Evolutionary conservation across 2,329 filamentous ascomycete species (phyloP).

Genomic region (Rutstroemia sp.): DNA sequence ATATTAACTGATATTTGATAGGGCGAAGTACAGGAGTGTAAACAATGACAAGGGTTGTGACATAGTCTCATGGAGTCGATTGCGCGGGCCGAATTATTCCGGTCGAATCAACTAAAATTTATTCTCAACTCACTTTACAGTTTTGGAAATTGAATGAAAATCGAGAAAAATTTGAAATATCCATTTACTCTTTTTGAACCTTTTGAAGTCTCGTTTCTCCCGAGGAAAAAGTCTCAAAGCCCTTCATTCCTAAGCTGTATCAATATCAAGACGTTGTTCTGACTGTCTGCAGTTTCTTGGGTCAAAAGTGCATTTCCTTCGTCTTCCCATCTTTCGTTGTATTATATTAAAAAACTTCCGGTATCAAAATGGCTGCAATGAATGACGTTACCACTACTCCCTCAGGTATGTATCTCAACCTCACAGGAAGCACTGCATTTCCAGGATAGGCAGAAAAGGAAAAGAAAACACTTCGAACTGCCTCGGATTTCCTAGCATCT

Average conservation of each 20-base stretch:
- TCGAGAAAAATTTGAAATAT: background rate
- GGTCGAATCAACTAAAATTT: background rate
- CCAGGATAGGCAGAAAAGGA: no score
- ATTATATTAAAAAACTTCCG: constrained; percentile 1
- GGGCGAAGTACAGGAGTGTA: background rate
- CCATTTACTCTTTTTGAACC: background rate
- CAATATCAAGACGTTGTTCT: background rate
- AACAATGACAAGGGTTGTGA: constrained; percentile 2
- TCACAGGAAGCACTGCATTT: no score
- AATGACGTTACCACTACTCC: constrained; percentile 24
- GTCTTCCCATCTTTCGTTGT: background rate
- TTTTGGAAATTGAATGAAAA: no score
- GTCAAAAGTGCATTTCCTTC: background rate
- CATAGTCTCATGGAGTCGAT: background rate
- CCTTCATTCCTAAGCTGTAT: background rate
- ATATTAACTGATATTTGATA: background rate
- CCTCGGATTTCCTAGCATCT: background rate
- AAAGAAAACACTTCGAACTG: background rate
- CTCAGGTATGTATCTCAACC: constrained; percentile 19
- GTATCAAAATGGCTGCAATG: constrained; percentile 22
- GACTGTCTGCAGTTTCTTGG: constrained; percentile 10
- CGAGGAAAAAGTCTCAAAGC: background rate
- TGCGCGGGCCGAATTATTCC: background rate
- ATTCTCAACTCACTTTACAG: background rate
- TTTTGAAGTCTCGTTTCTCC: constrained; percentile 1